A percentile compares a stretch with the other conserved stretches of the same genome.
These are phyloP conservation scores for Russula sp. DNA, from an alignment of 768 basidiomycete species.

Conservation along the genomic window DNA sequence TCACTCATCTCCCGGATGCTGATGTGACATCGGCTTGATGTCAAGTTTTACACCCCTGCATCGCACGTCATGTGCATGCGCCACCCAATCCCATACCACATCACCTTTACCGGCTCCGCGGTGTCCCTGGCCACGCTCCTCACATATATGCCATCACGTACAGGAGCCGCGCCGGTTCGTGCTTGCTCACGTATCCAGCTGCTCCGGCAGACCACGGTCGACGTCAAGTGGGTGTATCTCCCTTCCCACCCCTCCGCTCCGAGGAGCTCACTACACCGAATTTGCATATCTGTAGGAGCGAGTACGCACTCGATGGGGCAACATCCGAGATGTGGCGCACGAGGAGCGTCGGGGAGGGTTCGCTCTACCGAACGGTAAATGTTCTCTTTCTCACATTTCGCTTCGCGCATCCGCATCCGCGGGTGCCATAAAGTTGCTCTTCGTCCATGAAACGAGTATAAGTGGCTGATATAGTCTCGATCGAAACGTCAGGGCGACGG, in stretches of 20 bases:
- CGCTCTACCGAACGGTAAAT: constrained; percentile 12
- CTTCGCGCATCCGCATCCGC: background rate
- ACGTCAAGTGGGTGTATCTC: constrained; percentile 41
- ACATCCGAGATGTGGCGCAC: constrained; percentile 20
- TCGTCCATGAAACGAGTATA: constrained; percentile 8
- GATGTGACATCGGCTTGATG: background rate
- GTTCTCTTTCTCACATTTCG: too few species aligned
- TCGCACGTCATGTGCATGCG: constrained; percentile 53
- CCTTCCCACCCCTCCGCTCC: background rate
- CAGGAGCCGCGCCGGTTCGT: constrained; percentile 28
- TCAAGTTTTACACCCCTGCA: constrained; percentile 48
- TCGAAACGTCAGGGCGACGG: constrained; percentile 49
- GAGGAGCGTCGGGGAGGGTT: constrained; percentile 12
- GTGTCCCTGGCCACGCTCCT: constrained; percentile 54
- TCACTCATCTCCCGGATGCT: background rate
- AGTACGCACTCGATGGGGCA: background rate
- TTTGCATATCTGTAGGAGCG: background rate
- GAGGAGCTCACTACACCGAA: too few species aligned
- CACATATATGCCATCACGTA: constrained; percentile 47
- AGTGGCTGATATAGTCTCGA: background rate
- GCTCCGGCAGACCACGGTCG: constrained; percentile 62
- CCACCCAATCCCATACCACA: constrained; percentile 60
- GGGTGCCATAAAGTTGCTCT: background rate
- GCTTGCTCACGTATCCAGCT: constrained; percentile 50
- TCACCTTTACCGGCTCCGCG: constrained; percentile 52